Evolutionary conservation across 2,329 filamentous ascomycete genomes (phyloP), one percentile per base, ranked within the genome.

Genomic region (Macrophomina phaseolina): DNA sequence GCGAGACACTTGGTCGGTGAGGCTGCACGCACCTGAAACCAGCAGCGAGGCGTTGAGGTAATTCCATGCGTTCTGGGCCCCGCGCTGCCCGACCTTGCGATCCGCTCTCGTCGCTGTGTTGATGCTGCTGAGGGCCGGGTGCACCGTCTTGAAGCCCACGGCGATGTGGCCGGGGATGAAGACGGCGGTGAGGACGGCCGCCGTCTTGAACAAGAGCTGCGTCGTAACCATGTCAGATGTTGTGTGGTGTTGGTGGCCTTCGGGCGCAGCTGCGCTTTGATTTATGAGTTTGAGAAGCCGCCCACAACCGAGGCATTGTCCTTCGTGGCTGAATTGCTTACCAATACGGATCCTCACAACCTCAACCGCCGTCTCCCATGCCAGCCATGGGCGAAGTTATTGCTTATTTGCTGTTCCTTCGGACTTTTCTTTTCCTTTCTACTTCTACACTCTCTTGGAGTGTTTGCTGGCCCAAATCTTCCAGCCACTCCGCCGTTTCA

Each of bases 31-130:
- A 65, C 62, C 62, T 11, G 34, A 45, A 9, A 53, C 32, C 38
- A 65, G 36, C 14, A 65, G 32, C 36, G 49, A 55, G 11, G 49
- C 62, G 23, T 65, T 65, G 52, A 65, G 34, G 23, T 55, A 65
- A 46, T 65, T 56, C 38, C 52, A 65, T 5, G 49, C 40, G 23
- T 14, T 28, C 34, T 55, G 49, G 2, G 62, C 62, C 2, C 62
- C 62, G 7, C 34, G 34, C n/a, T 53, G 46, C 18, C 38, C 62
- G 62, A 65, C 48, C n/a, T 49, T 62, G 62, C 51, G 49, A 5
- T 65, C 38, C 14, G 11, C 49, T 4, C 49, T 53, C 2, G 62
- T 28, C 3, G 32, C n/a, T 3, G 45, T 38, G 23, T 48, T 8
- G 9, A 65, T 53, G 48, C 30, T 55, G 49, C 14, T 14, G 34